These are phyloP conservation scores for Pythium periplocum DNA, from an alignment of 352 stramenopile species.

Conservation along the genomic window DNA sequence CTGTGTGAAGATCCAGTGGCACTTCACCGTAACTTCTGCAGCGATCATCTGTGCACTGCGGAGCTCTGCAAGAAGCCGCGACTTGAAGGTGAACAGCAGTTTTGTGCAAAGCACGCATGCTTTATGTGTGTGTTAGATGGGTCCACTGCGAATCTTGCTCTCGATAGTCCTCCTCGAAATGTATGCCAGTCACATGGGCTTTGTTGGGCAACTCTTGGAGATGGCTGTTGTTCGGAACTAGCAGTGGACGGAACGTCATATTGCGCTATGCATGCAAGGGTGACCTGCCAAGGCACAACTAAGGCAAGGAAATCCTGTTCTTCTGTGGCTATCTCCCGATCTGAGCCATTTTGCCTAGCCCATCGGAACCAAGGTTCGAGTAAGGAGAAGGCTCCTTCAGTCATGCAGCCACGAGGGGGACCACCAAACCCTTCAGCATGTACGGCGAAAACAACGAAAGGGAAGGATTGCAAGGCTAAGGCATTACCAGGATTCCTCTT, in stretches of 20 bases:
- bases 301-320: slow-evolving; percentile 29
- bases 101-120: slow-evolving; percentile 48
- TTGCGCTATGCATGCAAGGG: slow-evolving; percentile 28
- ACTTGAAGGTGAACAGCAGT: slow-evolving; percentile 24
- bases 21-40: slow-evolving; percentile 32
- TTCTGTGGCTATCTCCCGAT: slow-evolving; percentile 22
- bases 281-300: slow-evolving; percentile 17
- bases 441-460: slow-evolving; percentile 30
- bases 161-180: slow-evolving; percentile 44
- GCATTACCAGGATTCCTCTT: slow-evolving; percentile 22
- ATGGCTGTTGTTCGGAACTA: slow-evolving; percentile 33
- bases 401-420: too few relatives aligned
- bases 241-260: slow-evolving; percentile 26
- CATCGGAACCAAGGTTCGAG: too few relatives aligned
- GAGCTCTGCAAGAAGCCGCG: slow-evolving; percentile 32
- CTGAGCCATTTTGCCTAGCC: slow-evolving; percentile 5
- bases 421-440: not conserved
- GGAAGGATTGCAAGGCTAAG: slow-evolving; percentile 33
- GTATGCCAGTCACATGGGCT: slow-evolving; percentile 40
- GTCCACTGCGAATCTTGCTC: slow-evolving; percentile 18
- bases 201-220: slow-evolving; percentile 32
- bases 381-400: too few relatives aligned
- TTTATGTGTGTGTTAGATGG: slow-evolving; percentile 42
- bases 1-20: slow-evolving; percentile 26
- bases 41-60: slow-evolving; percentile 33